phyloP scores from a whole-genome alignment of 495 filamentous ascomycete genomes.

The Baudoinia panamericana region DNA sequence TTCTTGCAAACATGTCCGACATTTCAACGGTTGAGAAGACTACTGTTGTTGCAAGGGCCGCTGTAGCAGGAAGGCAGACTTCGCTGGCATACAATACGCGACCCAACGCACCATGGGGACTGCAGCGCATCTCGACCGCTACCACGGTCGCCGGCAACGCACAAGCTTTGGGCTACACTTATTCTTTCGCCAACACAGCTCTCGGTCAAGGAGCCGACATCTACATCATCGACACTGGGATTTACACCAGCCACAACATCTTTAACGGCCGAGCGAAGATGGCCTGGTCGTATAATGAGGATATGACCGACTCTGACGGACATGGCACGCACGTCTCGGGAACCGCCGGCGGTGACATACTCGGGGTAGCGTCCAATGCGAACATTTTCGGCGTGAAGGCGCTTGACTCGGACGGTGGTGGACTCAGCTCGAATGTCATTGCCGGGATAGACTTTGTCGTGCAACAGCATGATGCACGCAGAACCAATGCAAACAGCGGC shows the following conservation, averaged over 20 bases:
- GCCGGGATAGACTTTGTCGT: constrained; percentile 31
- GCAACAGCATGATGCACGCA: constrained; percentile 25
- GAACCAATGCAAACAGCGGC: constrained; percentile 8
- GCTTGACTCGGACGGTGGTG: constrained; percentile 28
- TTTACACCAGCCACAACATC: constrained; percentile 33
- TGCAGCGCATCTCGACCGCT: constrained; percentile 35
- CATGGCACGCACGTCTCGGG: constrained; percentile 37
- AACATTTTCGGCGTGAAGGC: constrained; percentile 34
- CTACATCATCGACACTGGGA: constrained; percentile 39
- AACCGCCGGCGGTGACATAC: constrained; percentile 26
- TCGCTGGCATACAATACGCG: constrained; percentile 17
- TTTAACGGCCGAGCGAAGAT: constrained; percentile 35
- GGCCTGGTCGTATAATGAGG: constrained; percentile 25
- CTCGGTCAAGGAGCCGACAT: constrained; percentile 38
- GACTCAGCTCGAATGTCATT: constrained; percentile 25
- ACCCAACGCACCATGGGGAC: constrained; percentile 35
- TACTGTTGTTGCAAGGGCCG: constrained; percentile 10
- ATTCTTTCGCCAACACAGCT: constrained; percentile 27
- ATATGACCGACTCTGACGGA: constrained; percentile 31
- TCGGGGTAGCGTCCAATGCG: constrained; percentile 31
- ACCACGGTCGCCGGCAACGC: constrained; percentile 20
- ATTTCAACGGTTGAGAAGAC: constrained; percentile 31
- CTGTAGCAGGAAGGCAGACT: constrained; percentile 2
- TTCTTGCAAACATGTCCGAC: constrained; percentile 29
- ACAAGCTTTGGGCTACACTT: constrained; percentile 28